Evolutionary conservation across 148 eudicot species (phyloP), one percentile per base, ranked within the genome.

Genomic region (Fallopia convolvulus): DNA sequence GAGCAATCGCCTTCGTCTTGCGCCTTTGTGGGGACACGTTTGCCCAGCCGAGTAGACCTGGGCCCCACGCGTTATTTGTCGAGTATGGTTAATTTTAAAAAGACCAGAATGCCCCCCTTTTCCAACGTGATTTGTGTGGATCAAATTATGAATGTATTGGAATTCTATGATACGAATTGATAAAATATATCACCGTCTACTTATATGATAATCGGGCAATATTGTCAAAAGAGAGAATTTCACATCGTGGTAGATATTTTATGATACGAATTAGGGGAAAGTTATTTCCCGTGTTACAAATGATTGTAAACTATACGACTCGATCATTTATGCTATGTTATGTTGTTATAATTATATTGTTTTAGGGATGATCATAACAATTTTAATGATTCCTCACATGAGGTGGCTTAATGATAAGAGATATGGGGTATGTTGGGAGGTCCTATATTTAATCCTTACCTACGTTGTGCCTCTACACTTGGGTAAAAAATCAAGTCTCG

Each of bases 61-160:
- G 72, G 72, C 3, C 72, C 72, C 72, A 68, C 72, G 13, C 72
- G 72, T 68, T 14, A 68, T 65, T 65, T 20, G 39, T 21, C 41
- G 36, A 32, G 70, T 65, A 65, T 0, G 32, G 70, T 30, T 2
- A 5, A 12, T 36, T 0, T 50, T 2, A 6, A 23, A 55, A 68
- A 30, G 42, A 68, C 72, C 46, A 68, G 21, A 33, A 14, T 68
- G 42, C 72, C 72, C 72, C 72, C 72, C 44, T 39, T 0, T 5
- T 5, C 6, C 72, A 65, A 68, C 72, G 72, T 68, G 46, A 3
- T 68, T 66, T 33, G 33, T 36, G 72, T 36, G 72, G 72, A 61
- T 14, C 20, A 36, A 36, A 66, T 66, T 0, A 30, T 63, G 0
- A 12, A 26, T 26, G 30, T 26, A 26, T 26, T 26, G 30, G 30